Evolutionary conservation across 2,329 filamentous ascomycete species (phyloP).

Genomic region (Didymosphaeria variabile): DNA sequence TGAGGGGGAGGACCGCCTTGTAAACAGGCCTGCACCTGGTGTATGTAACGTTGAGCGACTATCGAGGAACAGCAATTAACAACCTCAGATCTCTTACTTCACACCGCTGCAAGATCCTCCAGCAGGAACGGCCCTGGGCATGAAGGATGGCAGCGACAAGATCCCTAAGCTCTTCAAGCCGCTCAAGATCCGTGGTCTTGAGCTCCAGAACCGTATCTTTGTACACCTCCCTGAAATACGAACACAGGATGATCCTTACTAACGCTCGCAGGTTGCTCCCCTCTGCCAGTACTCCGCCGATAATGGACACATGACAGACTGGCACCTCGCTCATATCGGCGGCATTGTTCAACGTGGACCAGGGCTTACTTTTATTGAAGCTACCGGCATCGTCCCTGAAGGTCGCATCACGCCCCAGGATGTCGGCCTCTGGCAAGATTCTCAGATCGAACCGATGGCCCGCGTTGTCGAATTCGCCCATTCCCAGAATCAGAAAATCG

Average conservation of each 20-base stretch:
- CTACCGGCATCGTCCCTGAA: constrained; percentile 76
- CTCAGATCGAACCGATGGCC: constrained; percentile 76
- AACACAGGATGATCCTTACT: constrained; percentile 1
- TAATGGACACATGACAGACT: constrained; percentile 79
- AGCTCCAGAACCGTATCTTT: constrained; percentile 73
- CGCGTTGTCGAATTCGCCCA: constrained; percentile 81
- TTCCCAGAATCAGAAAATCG: constrained; percentile 78
- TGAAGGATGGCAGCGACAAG: constrained; percentile 58
- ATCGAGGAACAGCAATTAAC: constrained; percentile 17
- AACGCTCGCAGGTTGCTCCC: constrained; percentile 60
- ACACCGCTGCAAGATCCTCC: constrained; percentile 58
- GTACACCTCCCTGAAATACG: constrained; percentile 41
- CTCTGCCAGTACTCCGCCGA: constrained; percentile 74
- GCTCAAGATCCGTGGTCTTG: constrained; percentile 65
- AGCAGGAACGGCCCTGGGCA: constrained; percentile 57
- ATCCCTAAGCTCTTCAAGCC: constrained; percentile 69
- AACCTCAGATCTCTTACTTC: constrained; percentile 54
- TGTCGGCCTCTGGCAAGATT: constrained; percentile 82
- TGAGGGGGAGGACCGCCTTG: constrained; percentile 44
- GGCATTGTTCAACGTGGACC: constrained; percentile 80
- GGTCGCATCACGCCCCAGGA: constrained; percentile 87
- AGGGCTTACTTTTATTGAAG: constrained; percentile 78
- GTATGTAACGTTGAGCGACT: constrained; percentile 34
- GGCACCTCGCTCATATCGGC: constrained; percentile 83
- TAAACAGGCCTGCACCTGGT: constrained; percentile 55